A percentile compares a stretch with the other conserved stretches of the same genome.
phyloP scores from a whole-genome alignment of 2,329 filamentous ascomycete species.

The Pseudocercospora musae region DNA sequence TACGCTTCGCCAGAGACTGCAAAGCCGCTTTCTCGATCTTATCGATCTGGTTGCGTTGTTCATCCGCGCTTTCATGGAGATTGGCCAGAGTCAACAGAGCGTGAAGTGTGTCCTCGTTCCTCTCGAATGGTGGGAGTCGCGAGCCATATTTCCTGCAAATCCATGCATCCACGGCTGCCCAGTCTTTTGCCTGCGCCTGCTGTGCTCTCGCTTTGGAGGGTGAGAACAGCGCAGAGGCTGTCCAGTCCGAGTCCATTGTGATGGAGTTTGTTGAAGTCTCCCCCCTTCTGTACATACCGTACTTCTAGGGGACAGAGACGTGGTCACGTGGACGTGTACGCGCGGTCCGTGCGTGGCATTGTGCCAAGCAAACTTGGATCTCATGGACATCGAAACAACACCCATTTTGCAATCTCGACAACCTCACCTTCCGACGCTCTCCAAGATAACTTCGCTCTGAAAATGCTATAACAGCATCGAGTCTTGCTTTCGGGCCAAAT shows the following conservation, averaged over 20 bases:
- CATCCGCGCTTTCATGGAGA: constrained; percentile 74
- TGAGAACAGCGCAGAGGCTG: constrained; percentile 52
- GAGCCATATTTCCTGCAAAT: constrained; percentile 66
- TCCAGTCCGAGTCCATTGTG: constrained; percentile 33
- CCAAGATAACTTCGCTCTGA: too few species aligned
- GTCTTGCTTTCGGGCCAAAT: neutral
- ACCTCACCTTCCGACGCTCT: neutral
- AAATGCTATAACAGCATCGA: neutral
- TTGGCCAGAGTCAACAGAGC: constrained; percentile 70
- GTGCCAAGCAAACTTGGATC: neutral
- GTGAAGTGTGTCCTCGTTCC: constrained; percentile 78
- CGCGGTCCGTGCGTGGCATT: neutral
- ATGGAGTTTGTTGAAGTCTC: constrained; percentile 9
- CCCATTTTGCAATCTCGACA: neutral
- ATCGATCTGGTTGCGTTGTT: constrained; percentile 59
- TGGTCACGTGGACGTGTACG: neutral
- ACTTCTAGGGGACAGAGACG: neutral
- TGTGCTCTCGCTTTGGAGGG: constrained; percentile 68
- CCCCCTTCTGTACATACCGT: too few species aligned
- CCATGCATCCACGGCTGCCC: constrained; percentile 85
- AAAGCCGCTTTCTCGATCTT: constrained; percentile 60
- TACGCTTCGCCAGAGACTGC: constrained; percentile 44
- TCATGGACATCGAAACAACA: neutral
- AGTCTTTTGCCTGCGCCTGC: constrained; percentile 81
- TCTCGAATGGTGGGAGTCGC: constrained; percentile 71